Evolutionary conservation across 805 yeast genomes (phyloP), one percentile per base, ranked within the genome.

Genomic region (Starmerella bombi): DNA sequence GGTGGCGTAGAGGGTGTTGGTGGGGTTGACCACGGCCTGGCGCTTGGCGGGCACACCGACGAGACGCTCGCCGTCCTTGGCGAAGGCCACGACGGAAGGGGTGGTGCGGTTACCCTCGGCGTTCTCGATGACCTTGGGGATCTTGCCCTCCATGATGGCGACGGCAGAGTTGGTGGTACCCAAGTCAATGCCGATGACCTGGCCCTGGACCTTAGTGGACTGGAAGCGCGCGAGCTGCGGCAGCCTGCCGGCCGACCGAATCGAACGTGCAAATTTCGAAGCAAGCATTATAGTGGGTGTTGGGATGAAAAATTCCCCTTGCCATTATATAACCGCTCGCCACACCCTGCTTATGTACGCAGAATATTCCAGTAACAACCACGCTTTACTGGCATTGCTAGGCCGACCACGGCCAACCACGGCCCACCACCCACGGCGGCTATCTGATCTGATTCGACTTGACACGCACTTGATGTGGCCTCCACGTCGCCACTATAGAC

Each of bases 21-120:
- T 84, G 42, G 93, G 93, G 72, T 85, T 85, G 50, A 85, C 84
- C 39, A 84, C 86, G 46, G 94, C 93, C 67, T 85, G 96, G 60
- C 95, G 81, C 71, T 85, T 86, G 55, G 96, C 96, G 50, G 93
- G 84, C 45, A 78, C 82, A 65, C 96, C 96, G 46, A 85, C 94
- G 46, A 85, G 67, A 58, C 93, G 77, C 66, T 82, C 93, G 45
- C 88, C 91, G 45, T 80, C 91, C 61, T 79, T 77, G 51, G 91
- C 80, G 74, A 85, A 85, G 40, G 95, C 95, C 45, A 85, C 95
- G 33, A 85, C 83, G 27, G 96, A 86, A 25, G 96, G 95, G 17
- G 94, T 84, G 38, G 93, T 77, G 54, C 84, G 70, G 36, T 73
- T 68, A 61, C 86, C 86, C 62, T 77, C 82, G 45, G 74, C 61